Base-by-base conservation (phyloP, 208 protist genomes). In the Crithidia bombi region DNA sequence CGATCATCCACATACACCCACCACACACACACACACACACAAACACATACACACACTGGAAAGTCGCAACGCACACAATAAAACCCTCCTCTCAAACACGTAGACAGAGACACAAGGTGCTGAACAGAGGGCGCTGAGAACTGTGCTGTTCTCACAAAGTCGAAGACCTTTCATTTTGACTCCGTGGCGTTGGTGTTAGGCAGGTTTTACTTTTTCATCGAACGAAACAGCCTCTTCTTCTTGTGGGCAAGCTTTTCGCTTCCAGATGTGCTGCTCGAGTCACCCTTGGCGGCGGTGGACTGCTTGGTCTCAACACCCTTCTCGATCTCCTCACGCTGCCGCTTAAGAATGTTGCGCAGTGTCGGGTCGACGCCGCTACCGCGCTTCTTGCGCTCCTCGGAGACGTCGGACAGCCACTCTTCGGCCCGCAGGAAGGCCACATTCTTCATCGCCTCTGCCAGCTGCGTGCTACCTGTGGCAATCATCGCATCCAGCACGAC, bases 401-500 rank as follows among this genome's bases (percentile, higher is more conserved):
- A 78, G 6, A 84, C 82, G 10, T 83, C 85, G 0, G 85, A 86
- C 11, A 96, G 81, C 89, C 89, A 96, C 46, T 70, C 81, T 75
- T 96, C 92, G 0, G 87, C 89, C 44, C 85, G 85, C 33, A 96
- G 73, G 61, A 90, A 95, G 2, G 90, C 86, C 19, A 96, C 87
- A 26, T 94, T 88, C 55, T 82, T 85, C 79, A 96, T 95, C 17
- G 88, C 88, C 14, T 89, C 80, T 12, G 75, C 66, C 12, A 96
- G 73, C 75, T 84, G 69, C 21, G 80, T 58, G 64, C 84, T 93
- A 30, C 87, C 89, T 9, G 72, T 52, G n/a, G 75, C 58, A 41
- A 91, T 50, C 89, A 96, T 93, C 30, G 88, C 68, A n/a, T 95
- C 89, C 0, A 96, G 82, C 50, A 96, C 92, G 4, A 96, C 71